Base-by-base conservation (phyloP, 75 land plant species). In the Isoetes taiwanensis region DNA sequence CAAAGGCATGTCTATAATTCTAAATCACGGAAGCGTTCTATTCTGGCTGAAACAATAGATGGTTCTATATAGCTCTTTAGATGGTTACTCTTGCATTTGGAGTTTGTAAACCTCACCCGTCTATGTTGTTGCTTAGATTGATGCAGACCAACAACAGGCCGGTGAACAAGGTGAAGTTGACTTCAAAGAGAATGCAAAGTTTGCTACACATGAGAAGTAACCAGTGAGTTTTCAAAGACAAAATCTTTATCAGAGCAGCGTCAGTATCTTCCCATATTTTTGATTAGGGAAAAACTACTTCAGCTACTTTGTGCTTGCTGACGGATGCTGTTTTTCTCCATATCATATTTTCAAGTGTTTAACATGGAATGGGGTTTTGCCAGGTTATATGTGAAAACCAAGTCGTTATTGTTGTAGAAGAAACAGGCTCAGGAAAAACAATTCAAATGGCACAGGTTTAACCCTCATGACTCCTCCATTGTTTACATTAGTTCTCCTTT, bases 391-490 rank as follows among this genome's bases (percentile, higher is more conserved):
- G 98, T 21, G 98, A 91, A 59, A 91, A 91, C 65, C 98, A 91
- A 56, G 89, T 91, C 1, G 64, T 91, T 16, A 81, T 91, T 11
- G 98, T 91, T 2, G 98, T 91, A 32, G 98, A 94, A 58, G 98
- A 91, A 72, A 91, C 98, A 57, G 98, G 98, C 59, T 91, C 98
- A 17, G 98, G 98, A 31, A 91, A 91, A 57, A 91, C 98, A 11
- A 91, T 94, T 43, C 98, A 91, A 63, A 82, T 91, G 29, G 87
- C 98, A 10, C 98, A 91, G 95, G 97, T 90, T 43, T 10, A 14
- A 37, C 33, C 32, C 3, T 25, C 39, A 21, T 32, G n/a, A n/a
- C n/a, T n/a, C n/a, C n/a, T n/a, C n/a, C n/a, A n/a, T n/a, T n/a
- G n/a, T n/a, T n/a, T n/a, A n/a, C n/a, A n/a, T n/a, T n/a, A n/a